A percentile compares a stretch with the other conserved stretches of the same genome.
Evolutionary conservation across 306 rosid genomes (phyloP).

Genomic region (Lablab purpureus): DNA sequence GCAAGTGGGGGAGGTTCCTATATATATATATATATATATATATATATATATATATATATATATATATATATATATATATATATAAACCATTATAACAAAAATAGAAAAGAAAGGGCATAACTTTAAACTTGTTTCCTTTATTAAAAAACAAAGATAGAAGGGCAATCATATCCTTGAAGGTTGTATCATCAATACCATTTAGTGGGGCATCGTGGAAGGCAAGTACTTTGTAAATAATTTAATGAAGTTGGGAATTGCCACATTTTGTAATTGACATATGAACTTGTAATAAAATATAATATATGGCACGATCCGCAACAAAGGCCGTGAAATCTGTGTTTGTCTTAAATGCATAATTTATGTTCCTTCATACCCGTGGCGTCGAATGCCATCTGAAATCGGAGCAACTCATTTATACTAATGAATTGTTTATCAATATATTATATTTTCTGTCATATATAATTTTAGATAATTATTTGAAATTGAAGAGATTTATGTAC

Average conservation of each 20-base stretch:
- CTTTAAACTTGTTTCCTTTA: neutral
- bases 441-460: no score
- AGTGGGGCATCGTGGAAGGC: slow-evolving; percentile 44
- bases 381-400: neutral
- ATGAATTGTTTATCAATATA: no score
- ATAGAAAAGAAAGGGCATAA: slow-evolving; percentile 4
- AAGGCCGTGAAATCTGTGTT: slow-evolving; percentile 33
- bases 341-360: slow-evolving; percentile 25
- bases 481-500: no score
- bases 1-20: slow-evolving; percentile 39
- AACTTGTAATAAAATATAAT: slow-evolving; percentile 27
- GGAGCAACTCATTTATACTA: no score
- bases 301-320: slow-evolving; percentile 38
- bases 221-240: slow-evolving; percentile 17
- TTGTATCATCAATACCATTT: neutral
- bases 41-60: no score
- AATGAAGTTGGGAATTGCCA: neutral
- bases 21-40: neutral
- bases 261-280: slow-evolving; percentile 22
- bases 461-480: no score
- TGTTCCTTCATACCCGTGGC: slow-evolving; percentile 5
- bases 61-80: no score
- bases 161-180: neutral
- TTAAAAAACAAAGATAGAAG: neutral
- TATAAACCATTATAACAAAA: neutral